Conservation (phyloP, 768 basidiomycete genomes). For the Suillus plorans region DNA sequence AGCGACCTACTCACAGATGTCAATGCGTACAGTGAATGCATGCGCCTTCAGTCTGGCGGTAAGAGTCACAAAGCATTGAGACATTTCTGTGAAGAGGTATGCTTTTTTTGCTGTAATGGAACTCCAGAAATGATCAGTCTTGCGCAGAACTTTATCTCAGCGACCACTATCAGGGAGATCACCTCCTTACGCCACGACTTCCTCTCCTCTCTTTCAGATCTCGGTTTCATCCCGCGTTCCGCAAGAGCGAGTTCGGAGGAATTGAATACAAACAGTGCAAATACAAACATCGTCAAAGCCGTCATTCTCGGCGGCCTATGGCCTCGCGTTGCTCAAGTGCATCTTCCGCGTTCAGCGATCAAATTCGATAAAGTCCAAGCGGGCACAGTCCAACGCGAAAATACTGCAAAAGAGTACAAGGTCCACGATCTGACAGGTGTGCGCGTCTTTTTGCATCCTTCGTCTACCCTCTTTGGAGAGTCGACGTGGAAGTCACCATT, state of each 20-base stretch:
- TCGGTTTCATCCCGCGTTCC: constrained; percentile 62
- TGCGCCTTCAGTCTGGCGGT: constrained; percentile 48
- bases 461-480: constrained; percentile 73
- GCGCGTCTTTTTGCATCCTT: constrained; percentile 82
- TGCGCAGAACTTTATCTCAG: constrained; percentile 79
- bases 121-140: constrained; percentile 9
- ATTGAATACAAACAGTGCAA: constrained; percentile 64
- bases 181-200: constrained; percentile 78
- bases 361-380: constrained; percentile 85
- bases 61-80: constrained; percentile 46
- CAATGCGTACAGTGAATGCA: constrained; percentile 68
- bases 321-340: constrained; percentile 78
- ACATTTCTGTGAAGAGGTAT: constrained; percentile 72
- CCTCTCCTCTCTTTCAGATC: constrained; percentile 60
- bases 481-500: constrained; percentile 77
- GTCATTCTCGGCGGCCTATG: constrained; percentile 86
- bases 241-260: constrained; percentile 44
- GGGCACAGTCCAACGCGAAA: constrained; percentile 83
- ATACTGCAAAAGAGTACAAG: constrained; percentile 81
- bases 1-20: constrained; percentile 87
- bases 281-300: constrained; percentile 78
- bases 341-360: constrained; percentile 68
- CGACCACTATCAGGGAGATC: constrained; percentile 72
- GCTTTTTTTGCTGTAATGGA: not conserved
- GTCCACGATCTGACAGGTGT: constrained; percentile 65